phyloP scores from a whole-genome alignment of 345 rosid genomes.

The Lepidium africanum region DNA sequence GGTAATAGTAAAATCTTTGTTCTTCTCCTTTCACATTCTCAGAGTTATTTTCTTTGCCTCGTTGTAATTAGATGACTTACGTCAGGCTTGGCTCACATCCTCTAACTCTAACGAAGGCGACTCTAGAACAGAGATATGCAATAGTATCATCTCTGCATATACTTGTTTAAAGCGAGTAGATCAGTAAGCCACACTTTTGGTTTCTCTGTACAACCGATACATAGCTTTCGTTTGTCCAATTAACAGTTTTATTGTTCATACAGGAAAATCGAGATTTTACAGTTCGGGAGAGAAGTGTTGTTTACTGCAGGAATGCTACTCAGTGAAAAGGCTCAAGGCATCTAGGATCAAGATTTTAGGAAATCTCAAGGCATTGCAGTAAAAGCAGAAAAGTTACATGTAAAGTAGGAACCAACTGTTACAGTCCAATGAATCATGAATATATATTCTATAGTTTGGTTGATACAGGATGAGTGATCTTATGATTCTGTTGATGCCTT shows the following conservation, averaged over 20 bases:
- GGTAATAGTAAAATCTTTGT: slow-evolving; percentile 34
- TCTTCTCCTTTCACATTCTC: not conserved
- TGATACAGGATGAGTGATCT: not conserved
- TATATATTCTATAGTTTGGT: not conserved
- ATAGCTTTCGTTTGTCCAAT: not conserved
- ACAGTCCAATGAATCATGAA: not conserved
- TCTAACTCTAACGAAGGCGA: slow-evolving; percentile 23
- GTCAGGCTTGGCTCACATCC: slow-evolving; percentile 55
- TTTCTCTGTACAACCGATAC: not conserved
- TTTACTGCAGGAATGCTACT: slow-evolving; percentile 59
- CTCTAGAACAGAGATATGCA: slow-evolving; percentile 51
- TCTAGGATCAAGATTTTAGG: slow-evolving; percentile 17
- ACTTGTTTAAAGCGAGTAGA: slow-evolving; percentile 36
- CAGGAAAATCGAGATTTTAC: slow-evolving; percentile 62
- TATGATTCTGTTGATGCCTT: slow-evolving; percentile 22
- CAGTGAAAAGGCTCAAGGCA: slow-evolving; percentile 12
- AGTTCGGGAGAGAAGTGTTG: slow-evolving; percentile 68
- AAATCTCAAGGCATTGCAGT: not conserved
- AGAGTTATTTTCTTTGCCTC: not conserved
- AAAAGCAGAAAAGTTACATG: not conserved
- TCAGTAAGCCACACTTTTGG: slow-evolving; percentile 36
- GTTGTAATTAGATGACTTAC: not conserved
- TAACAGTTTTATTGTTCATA: slow-evolving; percentile 18
- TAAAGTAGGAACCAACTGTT: not conserved
- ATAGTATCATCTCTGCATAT: slow-evolving; percentile 49